Evolutionary conservation across 83 land plant genomes (phyloP), one percentile per base, ranked within the genome.

Genomic region (Picea engelmannii): DNA sequence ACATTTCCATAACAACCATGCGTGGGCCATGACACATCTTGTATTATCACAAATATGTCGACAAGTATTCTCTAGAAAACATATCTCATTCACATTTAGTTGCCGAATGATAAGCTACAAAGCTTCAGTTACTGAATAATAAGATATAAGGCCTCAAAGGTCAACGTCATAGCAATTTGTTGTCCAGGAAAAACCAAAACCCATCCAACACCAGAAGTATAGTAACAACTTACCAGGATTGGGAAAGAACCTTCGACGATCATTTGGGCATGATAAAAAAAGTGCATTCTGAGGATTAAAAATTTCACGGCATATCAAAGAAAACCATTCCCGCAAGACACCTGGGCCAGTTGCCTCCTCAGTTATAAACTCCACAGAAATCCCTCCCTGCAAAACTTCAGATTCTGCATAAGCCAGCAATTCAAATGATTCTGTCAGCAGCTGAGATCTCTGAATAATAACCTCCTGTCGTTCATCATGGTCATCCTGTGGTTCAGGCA

Each of bases 301-400:
- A 16, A 97, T 84, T 80, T 87, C 98, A 77, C 94, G 85, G 82
- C 98, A 95, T 10, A 97, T 88, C 91, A 96, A 84, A 59, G 83
- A 91, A 82, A 97, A 97, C 97, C 98, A 96, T 88, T 97, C 99
- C 44, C 98, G 70, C 71, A 96, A 66, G 49, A 97, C 99, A 70
- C 99, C 99, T 79, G 96, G 99, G 20, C 99, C 98, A 40, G 95
- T 96, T 5, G 99, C 99, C 81, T 95, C 99, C 90, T 97, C 99
- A 40, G 91, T 88, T 75, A 91, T 88, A 87, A 97, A 97, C 83
- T 94, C 97, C 88, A 97, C 89, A 42, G 94, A 94, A 66, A 97
- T 80, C 17, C 95, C 99, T 69, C 86, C 88, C 64, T 87, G 94
- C 79, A 97, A 64, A 3, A 81, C 73, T 6, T 85, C 93, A 67